A percentile compares a stretch with the other conserved stretches of the same genome.
phyloP scores from a whole-genome alignment of 2,329 filamentous ascomycete genomes.

The Colletotrichum sp. region DNA sequence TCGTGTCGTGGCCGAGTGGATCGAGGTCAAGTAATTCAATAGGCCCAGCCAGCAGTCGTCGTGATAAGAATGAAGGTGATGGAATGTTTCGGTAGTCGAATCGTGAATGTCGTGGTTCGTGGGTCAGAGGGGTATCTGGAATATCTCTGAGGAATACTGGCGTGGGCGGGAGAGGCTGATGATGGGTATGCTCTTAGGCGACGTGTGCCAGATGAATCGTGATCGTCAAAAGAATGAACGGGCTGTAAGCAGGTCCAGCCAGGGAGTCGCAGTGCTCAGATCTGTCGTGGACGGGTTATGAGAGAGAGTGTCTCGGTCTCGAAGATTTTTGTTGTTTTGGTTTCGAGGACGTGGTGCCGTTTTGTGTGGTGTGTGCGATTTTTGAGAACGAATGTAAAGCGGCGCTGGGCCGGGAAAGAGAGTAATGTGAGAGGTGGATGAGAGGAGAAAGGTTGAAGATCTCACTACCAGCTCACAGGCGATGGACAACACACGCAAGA shows the following conservation, averaged over 20 bases:
- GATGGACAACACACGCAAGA: neutral
- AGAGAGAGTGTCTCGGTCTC: neutral
- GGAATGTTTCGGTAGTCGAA: neutral
- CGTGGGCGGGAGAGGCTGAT: neutral
- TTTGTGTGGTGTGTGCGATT: neutral
- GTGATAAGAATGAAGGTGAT: neutral
- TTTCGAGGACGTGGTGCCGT: neutral
- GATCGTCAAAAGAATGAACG: conserved; percentile 18
- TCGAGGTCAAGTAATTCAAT: neutral
- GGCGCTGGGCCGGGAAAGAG: conserved; percentile 20
- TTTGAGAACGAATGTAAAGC: conserved; percentile 18
- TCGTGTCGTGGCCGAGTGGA: neutral
- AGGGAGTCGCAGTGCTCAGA: neutral
- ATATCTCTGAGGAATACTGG: neutral
- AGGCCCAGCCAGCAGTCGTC: conserved; percentile 5
- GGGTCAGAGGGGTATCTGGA: conserved; percentile 11
- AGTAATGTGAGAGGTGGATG: conserved; percentile 18
- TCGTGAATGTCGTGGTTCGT: conserved; percentile 17
- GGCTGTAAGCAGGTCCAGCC: conserved; percentile 3
- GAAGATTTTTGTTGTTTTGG: neutral
- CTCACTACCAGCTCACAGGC: conserved; percentile 17
- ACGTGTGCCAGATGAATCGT: neutral
- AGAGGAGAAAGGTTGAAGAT: conserved; percentile 5
- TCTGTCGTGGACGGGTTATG: neutral
- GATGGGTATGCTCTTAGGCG: conserved; percentile 1